These are phyloP conservation scores for Rusavskia elegans DNA, from an alignment of 495 filamentous ascomycete species.

Conservation along the genomic window DNA sequence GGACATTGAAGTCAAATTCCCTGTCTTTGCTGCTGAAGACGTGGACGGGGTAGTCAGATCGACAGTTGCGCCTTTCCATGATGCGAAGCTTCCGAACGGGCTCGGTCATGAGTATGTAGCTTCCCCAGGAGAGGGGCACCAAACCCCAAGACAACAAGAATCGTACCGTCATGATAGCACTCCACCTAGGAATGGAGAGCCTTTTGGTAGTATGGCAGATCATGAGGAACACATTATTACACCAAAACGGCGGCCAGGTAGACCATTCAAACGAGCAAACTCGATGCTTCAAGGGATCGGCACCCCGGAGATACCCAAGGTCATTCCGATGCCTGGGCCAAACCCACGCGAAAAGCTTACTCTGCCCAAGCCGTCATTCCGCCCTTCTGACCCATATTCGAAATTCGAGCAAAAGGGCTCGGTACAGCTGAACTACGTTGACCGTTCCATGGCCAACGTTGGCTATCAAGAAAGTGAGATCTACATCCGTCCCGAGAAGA, in stretches of 20 bases:
- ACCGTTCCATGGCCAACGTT: slow-evolving; percentile 82
- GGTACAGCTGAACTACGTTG: slow-evolving; percentile 56
- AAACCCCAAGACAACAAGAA: background rate
- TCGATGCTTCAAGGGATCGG: slow-evolving; percentile 44
- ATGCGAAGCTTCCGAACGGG: background rate
- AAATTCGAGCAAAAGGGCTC: slow-evolving; percentile 44
- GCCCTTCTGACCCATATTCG: slow-evolving; percentile 40
- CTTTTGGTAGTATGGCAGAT: slow-evolving; percentile 1
- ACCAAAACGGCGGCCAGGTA: slow-evolving; percentile 42
- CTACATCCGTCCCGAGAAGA: slow-evolving; percentile 60
- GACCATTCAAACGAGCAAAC: slow-evolving; percentile 44
- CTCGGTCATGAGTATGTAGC: background rate
- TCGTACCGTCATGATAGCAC: background rate
- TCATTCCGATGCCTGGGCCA: slow-evolving; percentile 44
- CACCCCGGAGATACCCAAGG: slow-evolving; percentile 39
- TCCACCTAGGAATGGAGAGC: slow-evolving; percentile 1
- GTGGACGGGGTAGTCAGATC: slow-evolving; percentile 44
- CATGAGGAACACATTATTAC: slow-evolving; percentile 3
- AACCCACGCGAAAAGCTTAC: slow-evolving; percentile 52
- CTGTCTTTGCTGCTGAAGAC: slow-evolving; percentile 65
- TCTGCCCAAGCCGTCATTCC: slow-evolving; percentile 46
- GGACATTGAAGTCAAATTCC: slow-evolving; percentile 65
- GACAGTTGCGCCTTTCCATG: slow-evolving; percentile 5
- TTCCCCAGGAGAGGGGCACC: background rate
- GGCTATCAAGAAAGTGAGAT: slow-evolving; percentile 91